Evolutionary conservation across 345 rosid species (phyloP).

Genomic region (Populus alba): DNA sequence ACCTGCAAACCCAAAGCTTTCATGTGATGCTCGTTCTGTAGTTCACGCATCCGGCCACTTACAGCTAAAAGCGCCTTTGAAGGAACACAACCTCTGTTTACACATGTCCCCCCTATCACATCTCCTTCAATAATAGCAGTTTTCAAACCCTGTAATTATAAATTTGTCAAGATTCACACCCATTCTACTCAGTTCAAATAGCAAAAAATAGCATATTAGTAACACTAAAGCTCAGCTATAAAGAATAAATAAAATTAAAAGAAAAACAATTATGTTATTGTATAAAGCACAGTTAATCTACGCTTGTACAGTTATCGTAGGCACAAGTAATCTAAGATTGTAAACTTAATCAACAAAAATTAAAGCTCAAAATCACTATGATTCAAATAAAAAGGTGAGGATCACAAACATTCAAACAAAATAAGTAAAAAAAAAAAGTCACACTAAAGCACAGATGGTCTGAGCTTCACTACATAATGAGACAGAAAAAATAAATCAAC

Average conservation of each 20-base stretch:
- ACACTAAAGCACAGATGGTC: not conserved
- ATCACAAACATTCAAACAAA: not conserved
- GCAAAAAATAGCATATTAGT: not conserved
- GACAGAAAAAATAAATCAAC: not conserved
- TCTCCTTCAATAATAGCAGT: conserved; percentile 96
- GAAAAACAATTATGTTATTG: too few species aligned
- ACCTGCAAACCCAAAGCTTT: conserved; percentile 98
- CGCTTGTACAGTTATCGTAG: not conserved
- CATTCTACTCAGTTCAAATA: not conserved
- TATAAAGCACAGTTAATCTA: not conserved
- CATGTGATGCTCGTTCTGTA: conserved; percentile 91
- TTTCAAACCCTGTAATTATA: conserved; percentile 65
- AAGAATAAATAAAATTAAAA: not conserved
- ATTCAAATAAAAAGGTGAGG: not conserved
- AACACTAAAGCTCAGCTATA: not conserved
- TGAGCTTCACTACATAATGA: not conserved
- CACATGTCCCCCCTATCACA: conserved; percentile 98
- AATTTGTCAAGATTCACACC: not conserved
- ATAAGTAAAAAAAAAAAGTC: not conserved
- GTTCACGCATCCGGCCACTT: conserved; percentile 94
- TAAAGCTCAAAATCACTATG: not conserved
- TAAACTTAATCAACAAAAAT: not conserved
- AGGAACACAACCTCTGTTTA: conserved; percentile 98
- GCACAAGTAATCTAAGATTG: not conserved
- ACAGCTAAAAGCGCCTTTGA: conserved; percentile 97